Base-by-base conservation (phyloP, 768 basidiomycete species). In the Boletus edulis region DNA sequence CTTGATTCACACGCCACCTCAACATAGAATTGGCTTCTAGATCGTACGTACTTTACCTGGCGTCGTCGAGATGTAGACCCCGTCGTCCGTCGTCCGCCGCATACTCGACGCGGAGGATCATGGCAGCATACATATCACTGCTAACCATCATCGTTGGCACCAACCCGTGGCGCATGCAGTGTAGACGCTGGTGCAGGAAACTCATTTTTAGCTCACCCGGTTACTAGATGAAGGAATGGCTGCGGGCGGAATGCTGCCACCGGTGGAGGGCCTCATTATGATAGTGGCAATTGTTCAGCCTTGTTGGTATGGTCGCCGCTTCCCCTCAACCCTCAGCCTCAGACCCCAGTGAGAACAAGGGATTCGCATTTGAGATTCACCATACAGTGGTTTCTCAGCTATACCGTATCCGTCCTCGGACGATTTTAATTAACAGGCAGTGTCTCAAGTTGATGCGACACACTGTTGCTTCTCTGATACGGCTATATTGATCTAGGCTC, bases 1-100 rank as follows among this genome's bases (percentile, higher is more conserved):
- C 0, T 0, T 0, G 6, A 29, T 46, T 65, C 48, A 46, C 69
- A 69, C 71, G 70, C 67, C 70, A 67, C 68, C 51, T 3, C 18
- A 18, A 35, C 7, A 57, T 48, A 55, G 56, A 53, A 48, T 39
- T 47, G 47, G 3, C 46, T 40, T 45, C 58, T 35, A 51, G 38
- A 54, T 37, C 34, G 40, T 55, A 44, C 48, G 45, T 48, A 44
- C 2, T 37, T 37, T 37, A 15, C 13, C 35, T 12, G 35, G 35
- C 35, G 35, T 12, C 35, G 13, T 37, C 35, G 27, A 29, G 27
- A 29, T 8, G 27, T 29, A 29, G 27, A 29, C 27, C 5, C 27
- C 27, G 27, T 29, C 27, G 27, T 29, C 27, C 27, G 27, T 29
- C 27, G 27, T 29, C 24, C 24, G 5, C 24, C 24, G 22, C 22